Evolutionary conservation across 2,329 filamentous ascomycete species (phyloP), one percentile per base, ranked within the genome.

Genomic region (Xylaria sp.): DNA sequence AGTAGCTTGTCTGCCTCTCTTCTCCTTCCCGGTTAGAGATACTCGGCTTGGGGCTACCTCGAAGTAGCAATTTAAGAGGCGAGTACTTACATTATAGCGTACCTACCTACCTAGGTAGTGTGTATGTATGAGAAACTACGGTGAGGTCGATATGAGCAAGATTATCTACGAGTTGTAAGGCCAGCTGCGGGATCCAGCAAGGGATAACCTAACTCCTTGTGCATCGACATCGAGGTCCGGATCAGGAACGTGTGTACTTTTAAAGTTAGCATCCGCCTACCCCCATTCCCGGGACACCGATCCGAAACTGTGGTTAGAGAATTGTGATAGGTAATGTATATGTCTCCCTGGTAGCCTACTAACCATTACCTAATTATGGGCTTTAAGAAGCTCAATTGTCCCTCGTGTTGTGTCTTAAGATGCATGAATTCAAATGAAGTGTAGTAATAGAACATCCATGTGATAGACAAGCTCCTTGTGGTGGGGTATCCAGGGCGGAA

Each of bases 71-170:
- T 45, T n/a, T n/a, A 5, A 6, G 39, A 45, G 11, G 14, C 12
- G 17, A 14, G 12, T 14, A 11, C 7, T 7, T 36, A 7, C 11
- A 36, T 36, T 36, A 36, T 7, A 36, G 34, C 34, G 57, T 36
- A 36, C 45, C 3, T 27, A 12, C 9, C 48, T 11, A 11, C 9
- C 32, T 9, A 34, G n/a, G n/a, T 9, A 34, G 9, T 34, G 32
- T 9, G 27, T 30, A 7, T 39, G 27, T 47, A 47, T 17, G 12
- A 34, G 14, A 24, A n/a, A 48, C 6, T 9, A 1, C n/a, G 7
- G 55, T 65, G 67, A 69, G 62, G 47, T 56, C 27, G 59, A 69
- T 66, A 60, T 69, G 67, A 69, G 67, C 67, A 66, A 66, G 67
- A 66, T 69, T 66, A 32, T 63, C 48, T 42, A 34, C 56, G 30